Evolutionary conservation across 805 yeast genomes (phyloP).

Genomic region (Lipomyces orientalis): DNA sequence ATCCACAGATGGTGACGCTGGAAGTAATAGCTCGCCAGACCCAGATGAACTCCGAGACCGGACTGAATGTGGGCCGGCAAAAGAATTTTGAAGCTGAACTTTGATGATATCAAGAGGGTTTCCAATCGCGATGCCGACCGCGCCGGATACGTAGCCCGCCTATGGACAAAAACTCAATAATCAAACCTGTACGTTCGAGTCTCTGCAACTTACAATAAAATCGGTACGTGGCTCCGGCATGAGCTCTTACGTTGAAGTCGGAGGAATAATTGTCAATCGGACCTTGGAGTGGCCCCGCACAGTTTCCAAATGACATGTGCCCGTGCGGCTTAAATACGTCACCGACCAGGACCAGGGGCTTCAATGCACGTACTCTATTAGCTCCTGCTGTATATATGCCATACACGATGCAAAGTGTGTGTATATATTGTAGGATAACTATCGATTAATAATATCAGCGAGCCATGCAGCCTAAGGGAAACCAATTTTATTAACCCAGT

Average conservation of each 20-base stretch:
- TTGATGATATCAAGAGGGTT: slow-evolving; percentile 41
- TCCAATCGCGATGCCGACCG: slow-evolving; percentile 40
- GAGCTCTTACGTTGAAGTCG: background rate
- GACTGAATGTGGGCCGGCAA: background rate
- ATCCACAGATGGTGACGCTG: background rate
- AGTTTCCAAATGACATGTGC: no score
- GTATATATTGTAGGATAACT: no score
- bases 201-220: slow-evolving; percentile 18
- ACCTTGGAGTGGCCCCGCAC: no score
- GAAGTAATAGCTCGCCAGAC: background rate
- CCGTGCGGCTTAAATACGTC: no score
- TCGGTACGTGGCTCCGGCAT: slow-evolving; percentile 27
- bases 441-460: no score
- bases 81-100: slow-evolving; percentile 36
- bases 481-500: no score
- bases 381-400: no score
- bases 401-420: no score
- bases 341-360: no score
- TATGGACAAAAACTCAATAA: slow-evolving; percentile 1
- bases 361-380: no score
- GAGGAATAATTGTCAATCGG: background rate
- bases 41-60: background rate
- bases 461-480: no score
- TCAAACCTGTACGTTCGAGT: background rate
- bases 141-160: slow-evolving; percentile 42